phyloP scores from a whole-genome alignment of 257 asterid species.

The Nicotiana tomentosiformis region DNA sequence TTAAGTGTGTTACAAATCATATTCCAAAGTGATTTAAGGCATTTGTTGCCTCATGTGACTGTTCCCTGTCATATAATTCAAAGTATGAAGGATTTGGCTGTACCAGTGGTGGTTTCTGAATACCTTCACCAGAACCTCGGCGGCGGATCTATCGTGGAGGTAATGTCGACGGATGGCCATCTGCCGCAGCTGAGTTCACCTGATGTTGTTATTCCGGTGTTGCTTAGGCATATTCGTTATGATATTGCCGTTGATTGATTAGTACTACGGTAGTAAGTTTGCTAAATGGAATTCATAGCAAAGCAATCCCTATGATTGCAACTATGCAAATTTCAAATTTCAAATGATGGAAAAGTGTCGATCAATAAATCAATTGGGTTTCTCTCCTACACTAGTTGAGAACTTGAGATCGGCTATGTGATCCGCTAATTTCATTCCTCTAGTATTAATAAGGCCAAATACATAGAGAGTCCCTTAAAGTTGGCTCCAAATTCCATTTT shows the following conservation, averaged over 20 bases:
- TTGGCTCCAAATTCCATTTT: too few relatives aligned
- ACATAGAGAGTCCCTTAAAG: too few relatives aligned
- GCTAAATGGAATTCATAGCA: not conserved
- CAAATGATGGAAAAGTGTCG: not conserved
- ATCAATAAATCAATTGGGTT: not conserved
- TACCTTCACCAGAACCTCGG: constrained; percentile 63
- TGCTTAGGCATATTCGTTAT: constrained; percentile 56
- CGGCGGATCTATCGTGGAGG: constrained; percentile 64
- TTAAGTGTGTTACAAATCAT: constrained; percentile 53
- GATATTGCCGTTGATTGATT: constrained; percentile 20
- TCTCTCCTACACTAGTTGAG: not conserved
- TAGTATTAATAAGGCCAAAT: not conserved
- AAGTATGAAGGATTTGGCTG: constrained; percentile 77
- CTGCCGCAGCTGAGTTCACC: constrained; percentile 85
- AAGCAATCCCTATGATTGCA: not conserved
- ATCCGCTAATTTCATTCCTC: not conserved
- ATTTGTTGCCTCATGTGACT: constrained; percentile 37
- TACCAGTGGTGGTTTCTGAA: constrained; percentile 74
- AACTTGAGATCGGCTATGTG: not conserved
- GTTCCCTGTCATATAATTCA: constrained; percentile 81
- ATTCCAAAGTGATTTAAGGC: constrained; percentile 55
- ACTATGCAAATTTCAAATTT: not conserved
- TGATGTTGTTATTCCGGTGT: constrained; percentile 55
- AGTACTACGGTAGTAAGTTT: not conserved
- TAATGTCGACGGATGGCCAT: constrained; percentile 78